Evolutionary conservation across 495 filamentous ascomycete species (phyloP), one percentile per base, ranked within the genome.

Genomic region (Bacidia gigantensis): DNA sequence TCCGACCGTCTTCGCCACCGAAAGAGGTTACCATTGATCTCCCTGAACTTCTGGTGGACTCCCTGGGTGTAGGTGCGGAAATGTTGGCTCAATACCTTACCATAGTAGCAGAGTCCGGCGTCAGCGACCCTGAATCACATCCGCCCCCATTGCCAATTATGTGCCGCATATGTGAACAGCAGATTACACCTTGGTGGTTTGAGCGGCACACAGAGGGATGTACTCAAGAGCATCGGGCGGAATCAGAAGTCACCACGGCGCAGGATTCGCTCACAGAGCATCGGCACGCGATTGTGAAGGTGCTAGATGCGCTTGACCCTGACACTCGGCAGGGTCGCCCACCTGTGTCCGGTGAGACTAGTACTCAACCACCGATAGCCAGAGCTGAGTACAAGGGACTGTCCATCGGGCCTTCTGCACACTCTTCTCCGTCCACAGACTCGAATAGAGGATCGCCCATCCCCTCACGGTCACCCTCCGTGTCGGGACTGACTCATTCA

Each of bases 161-260:
- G 23, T 98, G 92, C 66, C 87, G 92, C 35, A 97, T 98, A 54
- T 98, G 92, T 61, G 92, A 98, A 62, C 86, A 93, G 43, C 87
- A 95, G 55, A 95, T 98, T 40, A 86, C 86, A n/a, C 88, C 92
- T 14, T 98, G 92, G 92, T 97, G 92, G 93, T 98, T 98, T 59
- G 89, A 96, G 66, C 97, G 96, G 65, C 92, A 98, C 62, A 94
- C 92, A 0, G 92, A 98, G 56, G 75, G 96, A 10, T 98, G 92
- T 62, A 71, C 95, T 49, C 87, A 96, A 64, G 92, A 98, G 63
- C 92, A 98, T 64, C 81, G 84, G 43, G 90, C 93, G 1, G 92
- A 98, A 64, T 90, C 95, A 83, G 90, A 96, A 52, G 89, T 98
- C 11, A 89, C 96, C 60, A 78, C 96, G 66, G 81, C 87, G 25